phyloP scores from a whole-genome alignment of 306 rosid genomes.

The Vigna nakashimae region DNA sequence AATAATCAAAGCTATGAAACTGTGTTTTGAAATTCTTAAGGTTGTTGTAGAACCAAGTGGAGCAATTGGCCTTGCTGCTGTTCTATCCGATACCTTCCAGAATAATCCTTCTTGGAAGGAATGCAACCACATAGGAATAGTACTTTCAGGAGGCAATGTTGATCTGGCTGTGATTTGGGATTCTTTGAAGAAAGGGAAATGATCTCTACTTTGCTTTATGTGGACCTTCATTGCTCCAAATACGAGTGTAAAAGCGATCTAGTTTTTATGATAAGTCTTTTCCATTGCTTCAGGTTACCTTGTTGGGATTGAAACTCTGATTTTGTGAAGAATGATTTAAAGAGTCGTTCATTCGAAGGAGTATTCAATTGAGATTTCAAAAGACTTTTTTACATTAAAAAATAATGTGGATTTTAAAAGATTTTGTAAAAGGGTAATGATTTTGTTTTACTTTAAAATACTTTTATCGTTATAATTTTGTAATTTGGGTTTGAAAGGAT shows the following conservation, averaged over 20 bases:
- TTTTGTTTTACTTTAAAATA: no score
- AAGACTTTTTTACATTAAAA: no score
- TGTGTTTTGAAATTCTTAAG: constrained; percentile 79
- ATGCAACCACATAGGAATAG: constrained; percentile 73
- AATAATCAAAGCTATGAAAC: constrained; percentile 81
- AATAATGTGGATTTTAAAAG: no score
- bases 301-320: constrained; percentile 24
- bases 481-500: no score
- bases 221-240: constrained; percentile 31
- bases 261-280: constrained; percentile 4
- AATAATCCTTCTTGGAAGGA: constrained; percentile 72
- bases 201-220: constrained; percentile 13
- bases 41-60: constrained; percentile 91
- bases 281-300: constrained; percentile 31
- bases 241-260: constrained; percentile 10
- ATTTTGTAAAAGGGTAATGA: no score
- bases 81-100: constrained; percentile 78
- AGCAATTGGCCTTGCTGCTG: constrained; percentile 96
- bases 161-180: constrained; percentile 78
- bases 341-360: not conserved
- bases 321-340: constrained; percentile 8
- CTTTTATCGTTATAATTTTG: no score
- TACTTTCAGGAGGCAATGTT: constrained; percentile 89
- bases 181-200: constrained; percentile 58
- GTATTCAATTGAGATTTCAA: no score